Base-by-base conservation (phyloP, 345 rosid species). In the Leavenworthia alabamica region DNA sequence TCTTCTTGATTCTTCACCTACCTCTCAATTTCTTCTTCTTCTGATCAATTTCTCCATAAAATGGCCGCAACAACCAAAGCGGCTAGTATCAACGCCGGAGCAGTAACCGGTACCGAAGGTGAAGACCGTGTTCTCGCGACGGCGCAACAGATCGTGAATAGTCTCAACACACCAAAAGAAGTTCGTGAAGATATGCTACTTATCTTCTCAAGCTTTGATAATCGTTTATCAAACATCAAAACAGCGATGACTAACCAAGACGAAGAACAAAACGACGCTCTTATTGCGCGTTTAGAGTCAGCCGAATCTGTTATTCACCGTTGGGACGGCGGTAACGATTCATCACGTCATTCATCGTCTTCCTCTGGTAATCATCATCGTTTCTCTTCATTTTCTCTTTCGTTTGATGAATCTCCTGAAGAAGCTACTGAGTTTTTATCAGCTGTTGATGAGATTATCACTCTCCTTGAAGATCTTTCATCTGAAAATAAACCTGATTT, bases 91-190 rank as follows among this genome's bases (percentile, higher is more conserved):
- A 62, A 51, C 73, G 57, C 75, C 54, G 70, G 56, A 37, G 33
- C 53, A 3, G 57, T 46, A 33, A 27, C 26, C 11, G 59, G 37
- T 13, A 54, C 16, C 4, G 83, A 67, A 52, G 81, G 73, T 19
- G 98, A 93, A 51, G 99, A 93, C 75, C 96, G 99, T 9, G 99
- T 93, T 23, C 70, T 93, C 79, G 97, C 99, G 13, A 82, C 99
- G 53, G 99, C 96, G 6, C 97, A 89, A 66, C 94, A 93, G 92
- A 93, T 93, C 85, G 83, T 93, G 46, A 85, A 87, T 61, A 87
- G 96, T 43, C 89, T 93, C 27, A 93, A 89, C 82, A 82, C 99
- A 8, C 78, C 93, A 0, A 87, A 89, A 68, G 89, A 89, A 56
- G 96, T 87, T 12, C 83, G 96, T 1, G 97, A 93, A 36, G 99